phyloP scores from a whole-genome alignment of 192 early-diverging fungal species.

The Gonapodya prolifera region DNA sequence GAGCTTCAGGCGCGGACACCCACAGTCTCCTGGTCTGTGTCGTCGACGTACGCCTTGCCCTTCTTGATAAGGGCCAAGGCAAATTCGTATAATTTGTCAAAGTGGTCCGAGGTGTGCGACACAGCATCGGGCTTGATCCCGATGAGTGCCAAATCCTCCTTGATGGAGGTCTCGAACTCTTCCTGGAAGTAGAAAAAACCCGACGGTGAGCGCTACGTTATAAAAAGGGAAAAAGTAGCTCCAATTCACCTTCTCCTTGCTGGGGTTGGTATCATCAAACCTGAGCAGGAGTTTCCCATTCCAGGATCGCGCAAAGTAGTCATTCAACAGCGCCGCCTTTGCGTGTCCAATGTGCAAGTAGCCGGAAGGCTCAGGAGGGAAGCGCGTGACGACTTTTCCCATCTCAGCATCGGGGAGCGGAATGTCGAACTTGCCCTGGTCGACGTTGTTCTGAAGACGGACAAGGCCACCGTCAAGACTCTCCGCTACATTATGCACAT shows the following conservation, averaged over 20 bases:
- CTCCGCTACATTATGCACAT: no score
- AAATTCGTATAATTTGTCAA: conserved; percentile 72
- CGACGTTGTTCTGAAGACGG: conserved; percentile 14
- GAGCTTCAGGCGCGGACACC: neutral
- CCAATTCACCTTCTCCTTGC: conserved; percentile 67
- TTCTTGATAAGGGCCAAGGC: conserved; percentile 73
- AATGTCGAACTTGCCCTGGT: conserved; percentile 92
- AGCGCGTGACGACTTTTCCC: conserved; percentile 90
- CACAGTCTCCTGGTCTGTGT: conserved; percentile 64
- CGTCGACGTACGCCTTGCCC: conserved; percentile 87
- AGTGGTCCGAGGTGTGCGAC: conserved; percentile 88
- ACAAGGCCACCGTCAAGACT: no score
- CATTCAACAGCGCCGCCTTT: conserved; percentile 95
- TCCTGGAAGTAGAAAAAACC: conserved; percentile 9
- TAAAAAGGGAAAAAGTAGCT: neutral
- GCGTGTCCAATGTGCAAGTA: conserved; percentile 99
- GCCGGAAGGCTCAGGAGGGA: conserved; percentile 97
- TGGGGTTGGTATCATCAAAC: conserved; percentile 98
- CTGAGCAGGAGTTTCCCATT: conserved; percentile 87
- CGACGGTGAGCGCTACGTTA: neutral
- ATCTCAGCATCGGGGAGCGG: conserved; percentile 60
- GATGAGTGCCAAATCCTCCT: conserved; percentile 81
- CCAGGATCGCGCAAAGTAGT: conserved; percentile 85
- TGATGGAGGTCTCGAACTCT: conserved; percentile 93
- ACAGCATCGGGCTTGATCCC: conserved; percentile 65